Percentiles rank a stretch among this genome's conserved stretches.
Conservation (phyloP, 2,329 filamentous ascomycete species). For the Pezizomycotina sp. region DNA sequence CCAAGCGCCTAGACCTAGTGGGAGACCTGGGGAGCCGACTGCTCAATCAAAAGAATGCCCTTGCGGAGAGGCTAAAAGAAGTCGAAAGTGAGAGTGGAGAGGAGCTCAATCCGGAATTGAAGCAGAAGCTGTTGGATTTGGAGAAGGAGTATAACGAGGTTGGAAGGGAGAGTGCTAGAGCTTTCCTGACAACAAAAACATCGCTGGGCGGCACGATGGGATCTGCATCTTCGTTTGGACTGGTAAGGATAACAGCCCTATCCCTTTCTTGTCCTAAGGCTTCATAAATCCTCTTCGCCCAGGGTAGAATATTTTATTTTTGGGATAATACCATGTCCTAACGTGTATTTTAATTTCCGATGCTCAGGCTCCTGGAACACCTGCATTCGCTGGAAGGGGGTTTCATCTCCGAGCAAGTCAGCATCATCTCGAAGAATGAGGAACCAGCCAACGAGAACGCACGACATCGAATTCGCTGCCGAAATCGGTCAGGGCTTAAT, state of each 20-base stretch:
- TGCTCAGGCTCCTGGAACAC: constrained; percentile 4
- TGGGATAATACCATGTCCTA: constrained; percentile 1
- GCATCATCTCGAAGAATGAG: constrained; percentile 37
- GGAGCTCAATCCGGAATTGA: constrained; percentile 68
- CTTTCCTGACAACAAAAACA: constrained; percentile 81
- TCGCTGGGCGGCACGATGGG: no score
- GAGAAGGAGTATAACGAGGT: constrained; percentile 94
- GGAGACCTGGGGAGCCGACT: constrained; percentile 76
- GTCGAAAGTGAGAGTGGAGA: constrained; percentile 58
- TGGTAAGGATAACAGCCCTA: no score
- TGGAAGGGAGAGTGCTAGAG: constrained; percentile 71
- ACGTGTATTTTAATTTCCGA: constrained; percentile 31
- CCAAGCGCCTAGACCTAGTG: constrained; percentile 77
- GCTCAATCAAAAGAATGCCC: constrained; percentile 68
- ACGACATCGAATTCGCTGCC: constrained; percentile 96
- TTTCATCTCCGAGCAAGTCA: constrained; percentile 36
- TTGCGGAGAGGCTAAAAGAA: constrained; percentile 66
- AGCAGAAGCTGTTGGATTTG: constrained; percentile 65
- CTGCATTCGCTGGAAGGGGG: constrained; percentile 12
- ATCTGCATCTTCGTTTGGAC: no score
- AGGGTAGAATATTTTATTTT: no score
- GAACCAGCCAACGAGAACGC: constrained; percentile 74
- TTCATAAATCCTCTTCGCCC: no score
- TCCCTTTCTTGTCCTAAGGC: no score
- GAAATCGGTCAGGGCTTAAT: constrained; percentile 92